Percentiles rank a stretch among this genome's conserved stretches.
phyloP scores from a whole-genome alignment of 73 alveolate species.

The Tetrahymena malaccensis region DNA sequence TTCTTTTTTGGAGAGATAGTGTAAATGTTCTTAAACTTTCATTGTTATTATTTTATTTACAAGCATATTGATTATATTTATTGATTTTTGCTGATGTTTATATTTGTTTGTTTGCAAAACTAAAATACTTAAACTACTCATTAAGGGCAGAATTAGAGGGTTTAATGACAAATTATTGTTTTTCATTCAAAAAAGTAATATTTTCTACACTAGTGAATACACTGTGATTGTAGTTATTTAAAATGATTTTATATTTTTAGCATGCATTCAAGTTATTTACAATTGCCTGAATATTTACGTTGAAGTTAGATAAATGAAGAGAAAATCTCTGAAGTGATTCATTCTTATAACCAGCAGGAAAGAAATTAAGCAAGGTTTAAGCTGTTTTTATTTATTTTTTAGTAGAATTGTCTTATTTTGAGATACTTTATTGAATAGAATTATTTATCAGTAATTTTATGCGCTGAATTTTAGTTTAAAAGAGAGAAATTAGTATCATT shows the following conservation, averaged over 20 bases:
- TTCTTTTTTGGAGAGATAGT: neutral
- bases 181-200: neutral
- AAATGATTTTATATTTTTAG: neutral
- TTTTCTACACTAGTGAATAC: neutral
- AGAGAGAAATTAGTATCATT: neutral
- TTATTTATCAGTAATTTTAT: neutral
- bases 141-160: neutral
- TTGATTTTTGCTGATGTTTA: neutral
- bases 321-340: neutral
- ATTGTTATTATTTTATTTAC: no score
- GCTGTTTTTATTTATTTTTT: neutral
- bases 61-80: neutral
- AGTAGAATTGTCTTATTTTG: neutral
- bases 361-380: neutral
- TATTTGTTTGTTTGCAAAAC: neutral
- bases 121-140: neutral
- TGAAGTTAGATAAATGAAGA: neutral
- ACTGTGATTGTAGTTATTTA: neutral
- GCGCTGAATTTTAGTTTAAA: neutral
- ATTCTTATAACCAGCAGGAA: neutral
- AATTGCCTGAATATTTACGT: neutral
- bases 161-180: neutral
- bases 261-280: neutral
- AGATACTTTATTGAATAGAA: neutral
- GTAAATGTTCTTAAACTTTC: neutral